Base-by-base conservation (phyloP, 2,329 filamentous ascomycete genomes). In the Cercospora sojina region DNA sequence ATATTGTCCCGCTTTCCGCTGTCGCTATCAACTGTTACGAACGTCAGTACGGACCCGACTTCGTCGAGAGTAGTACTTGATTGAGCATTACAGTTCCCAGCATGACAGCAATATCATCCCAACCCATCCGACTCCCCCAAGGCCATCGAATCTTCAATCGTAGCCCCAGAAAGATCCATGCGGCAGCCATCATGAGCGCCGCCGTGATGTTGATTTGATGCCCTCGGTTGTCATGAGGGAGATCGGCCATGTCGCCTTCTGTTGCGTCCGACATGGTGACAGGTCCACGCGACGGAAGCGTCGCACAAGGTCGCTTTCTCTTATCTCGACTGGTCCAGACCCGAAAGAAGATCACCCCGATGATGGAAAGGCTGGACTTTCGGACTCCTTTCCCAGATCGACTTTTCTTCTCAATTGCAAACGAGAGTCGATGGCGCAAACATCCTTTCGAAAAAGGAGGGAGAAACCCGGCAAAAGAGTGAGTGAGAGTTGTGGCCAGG, bases 131-230 rank as follows among this genome's bases (percentile, higher is more conserved):
- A 29, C 60, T 67, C 41, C 18, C 51, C 67, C 67, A 69, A 8
- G 67, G 67, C 67, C 67, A 69, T 61, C 67, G 62, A 12, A 69
- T 65, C 20, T 56, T 59, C 10, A 69, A 13, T 51, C 67, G 32
- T 20, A 65, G 59, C 9, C 59, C 62, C 23, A 69, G 23, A 29
- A 69, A 69, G 32, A 69, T 47, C 43, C 64, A 65, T 51, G 61
- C 64, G 3, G 59, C 65, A 27, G 67, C 67, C 59, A 69, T 59
- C 65, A 67, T 69, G 59, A 69, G 41, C 16, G 59, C 49, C 9
- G 59, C 59, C 13, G 65, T 64, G 27, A 69, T 67, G 2, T 59
- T 65, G 23, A 69, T 56, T n/a, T 67, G n/a, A 13, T 60, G 59
- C 13, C 67, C 65, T 47, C 61, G 67, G 23, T 67, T 57, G 13